Evolutionary conservation across 306 rosid species (phyloP), one percentile per base, ranked within the genome.

Genomic region (Heteromeles arbutifolia): DNA sequence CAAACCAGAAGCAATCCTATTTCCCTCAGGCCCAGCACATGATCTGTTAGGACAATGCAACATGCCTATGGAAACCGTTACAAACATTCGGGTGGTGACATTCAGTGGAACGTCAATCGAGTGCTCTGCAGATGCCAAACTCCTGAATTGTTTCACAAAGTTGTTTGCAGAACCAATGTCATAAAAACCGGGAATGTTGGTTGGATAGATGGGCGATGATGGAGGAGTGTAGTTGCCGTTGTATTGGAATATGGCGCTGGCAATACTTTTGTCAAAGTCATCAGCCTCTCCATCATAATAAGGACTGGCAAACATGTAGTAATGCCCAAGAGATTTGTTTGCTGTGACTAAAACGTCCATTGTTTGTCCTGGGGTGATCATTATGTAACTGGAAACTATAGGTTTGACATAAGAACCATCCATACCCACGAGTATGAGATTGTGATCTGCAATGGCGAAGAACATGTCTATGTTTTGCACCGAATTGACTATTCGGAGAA

Each of bases 311-410:
- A 86, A 78, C 85, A 89, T 81, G 65, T 85, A 89, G 61, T 87
- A 89, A 39, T 67, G 73, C 74, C 80, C 68, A 4, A 68, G 82
- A 2, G 77, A 13, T 62, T 83, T 88, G 77, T 82, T 85, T 4
- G 92, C 86, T 43, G 80, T 8, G 31, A 88, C 59, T 54, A 88
- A 76, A 4, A 72, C 70, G 41, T 88, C 92, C 62, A 84, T 83
- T 8, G 89, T 69, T 70, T 85, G 89, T 19, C 92, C 86, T 21
- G 88, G 92, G 19, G 88, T 39, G 73, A 88, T 88, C 72, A 80
- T 32, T 48, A 88, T 84, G 82, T 72, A 83, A 48, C 66, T 73
- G 39, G 34, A 72, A 19, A 34, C 29, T 18, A 85, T 21, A 6
- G 82, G 92, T 80, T 80, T 82, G 4, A 80, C 43, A 73, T 85